A percentile compares a stretch with the other conserved stretches of the same genome.
Conservation (phyloP, 345 rosid species). For the Rhodamnia rubescens region DNA sequence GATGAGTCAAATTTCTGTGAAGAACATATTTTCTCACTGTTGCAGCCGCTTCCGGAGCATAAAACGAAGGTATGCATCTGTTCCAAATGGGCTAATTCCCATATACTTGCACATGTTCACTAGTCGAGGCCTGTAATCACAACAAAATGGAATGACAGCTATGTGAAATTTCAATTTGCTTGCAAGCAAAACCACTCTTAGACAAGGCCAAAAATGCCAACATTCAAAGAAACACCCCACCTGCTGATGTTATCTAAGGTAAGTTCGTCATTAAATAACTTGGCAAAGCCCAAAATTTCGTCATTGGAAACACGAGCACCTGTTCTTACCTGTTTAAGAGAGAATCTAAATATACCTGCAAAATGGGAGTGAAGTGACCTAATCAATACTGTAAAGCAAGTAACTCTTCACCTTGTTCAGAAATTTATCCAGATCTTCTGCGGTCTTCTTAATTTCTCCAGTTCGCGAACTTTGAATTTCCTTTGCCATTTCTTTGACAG, state of each 20-base stretch:
- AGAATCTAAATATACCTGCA: background rate
- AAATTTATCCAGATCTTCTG: conserved; percentile 88
- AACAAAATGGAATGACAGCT: conserved; percentile 4
- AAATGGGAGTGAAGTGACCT: background rate
- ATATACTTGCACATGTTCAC: conserved; percentile 98
- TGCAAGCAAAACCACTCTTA: background rate
- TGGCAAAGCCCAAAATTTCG: conserved; percentile 94
- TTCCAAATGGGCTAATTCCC: conserved; percentile 94
- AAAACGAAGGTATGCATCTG: conserved; percentile 87
- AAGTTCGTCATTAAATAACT: conserved; percentile 88
- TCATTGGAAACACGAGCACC: conserved; percentile 88
- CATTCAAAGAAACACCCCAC: conserved; percentile 16
- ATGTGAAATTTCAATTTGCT: background rate
- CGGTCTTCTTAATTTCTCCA: conserved; percentile 78
- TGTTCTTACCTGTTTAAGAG: conserved; percentile 62
- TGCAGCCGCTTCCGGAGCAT: conserved; percentile 89
- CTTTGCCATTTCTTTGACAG: conserved; percentile 98
- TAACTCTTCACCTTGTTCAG: conserved; percentile 56
- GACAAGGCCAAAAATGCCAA: background rate
- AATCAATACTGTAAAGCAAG: background rate
- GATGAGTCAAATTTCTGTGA: background rate
- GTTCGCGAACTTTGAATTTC: conserved; percentile 86
- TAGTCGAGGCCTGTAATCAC: conserved; percentile 62
- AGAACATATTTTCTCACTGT: conserved; percentile 38
- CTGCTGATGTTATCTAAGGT: conserved; percentile 96